phyloP scores from a whole-genome alignment of 805 yeast genomes.

The Kuraishia capsulata region DNA sequence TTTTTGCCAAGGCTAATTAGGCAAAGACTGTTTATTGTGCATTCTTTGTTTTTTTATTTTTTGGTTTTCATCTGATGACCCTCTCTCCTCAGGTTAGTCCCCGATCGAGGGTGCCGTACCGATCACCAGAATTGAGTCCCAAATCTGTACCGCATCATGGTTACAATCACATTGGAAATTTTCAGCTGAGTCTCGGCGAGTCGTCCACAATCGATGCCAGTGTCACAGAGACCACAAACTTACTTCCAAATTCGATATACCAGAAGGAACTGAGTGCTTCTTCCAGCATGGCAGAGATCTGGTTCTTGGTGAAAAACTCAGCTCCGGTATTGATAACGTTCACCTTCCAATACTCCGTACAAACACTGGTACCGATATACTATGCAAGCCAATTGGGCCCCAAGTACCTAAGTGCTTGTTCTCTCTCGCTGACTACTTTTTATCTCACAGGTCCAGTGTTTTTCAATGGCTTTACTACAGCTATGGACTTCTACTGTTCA shows the following conservation, averaged over 20 bases:
- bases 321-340: constrained; percentile 59
- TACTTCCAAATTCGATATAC: neutral
- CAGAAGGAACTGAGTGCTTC: neutral
- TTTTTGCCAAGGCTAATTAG: too few relatives aligned
- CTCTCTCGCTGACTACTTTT: constrained; percentile 69
- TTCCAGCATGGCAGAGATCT: constrained; percentile 22
- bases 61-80: too few relatives aligned
- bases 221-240: neutral
- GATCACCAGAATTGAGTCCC: neutral
- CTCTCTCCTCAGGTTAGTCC: neutral
- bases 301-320: constrained; percentile 29
- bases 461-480: constrained; percentile 68
- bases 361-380: constrained; percentile 67
- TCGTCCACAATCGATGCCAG: too few relatives aligned
- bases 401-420: constrained; percentile 64
- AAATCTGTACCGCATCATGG: neutral
- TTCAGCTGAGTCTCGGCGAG: neutral
- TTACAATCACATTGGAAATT: neutral
- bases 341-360: constrained; percentile 55
- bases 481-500: constrained; percentile 69
- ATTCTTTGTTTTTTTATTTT: too few relatives aligned
- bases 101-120: neutral
- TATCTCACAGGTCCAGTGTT: constrained; percentile 68
- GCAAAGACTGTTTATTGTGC: too few relatives aligned
- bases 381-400: constrained; percentile 70